Conservation (phyloP, 768 basidiomycete species). For the Pisolithus albus region DNA sequence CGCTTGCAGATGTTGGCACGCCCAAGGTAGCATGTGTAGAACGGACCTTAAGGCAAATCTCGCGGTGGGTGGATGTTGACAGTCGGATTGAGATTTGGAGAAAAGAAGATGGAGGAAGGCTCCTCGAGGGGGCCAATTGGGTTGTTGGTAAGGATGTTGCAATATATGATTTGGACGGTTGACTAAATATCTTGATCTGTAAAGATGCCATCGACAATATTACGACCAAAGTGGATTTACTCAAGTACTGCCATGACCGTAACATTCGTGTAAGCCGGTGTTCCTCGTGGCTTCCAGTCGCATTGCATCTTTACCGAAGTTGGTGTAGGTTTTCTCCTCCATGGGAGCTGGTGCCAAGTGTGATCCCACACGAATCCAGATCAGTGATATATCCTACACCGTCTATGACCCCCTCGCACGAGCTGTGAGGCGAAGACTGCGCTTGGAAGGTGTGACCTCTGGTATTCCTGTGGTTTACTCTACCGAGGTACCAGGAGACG, state of each 20-base stretch:
- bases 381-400: conserved; percentile 88
- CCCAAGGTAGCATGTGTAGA: conserved; percentile 83
- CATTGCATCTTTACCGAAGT: neutral
- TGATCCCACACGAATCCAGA: conserved; percentile 93
- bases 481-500: conserved; percentile 85
- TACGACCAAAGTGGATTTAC: conserved; percentile 88
- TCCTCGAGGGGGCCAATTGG: conserved; percentile 87
- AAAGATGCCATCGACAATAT: conserved; percentile 97
- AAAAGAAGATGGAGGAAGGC: conserved; percentile 64
- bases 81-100: conserved; percentile 79
- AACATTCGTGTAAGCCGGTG: conserved; percentile 58
- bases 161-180: conserved; percentile 1
- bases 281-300: neutral
- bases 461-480: conserved; percentile 91
- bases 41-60: conserved; percentile 58
- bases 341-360: conserved; percentile 96
- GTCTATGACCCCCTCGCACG: conserved; percentile 94
- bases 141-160: conserved; percentile 63
- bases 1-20: conserved; percentile 83
- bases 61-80: conserved; percentile 86
- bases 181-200: neutral
- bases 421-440: conserved; percentile 74
- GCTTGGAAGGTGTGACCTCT: conserved; percentile 49
- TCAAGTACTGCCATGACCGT: conserved; percentile 80
- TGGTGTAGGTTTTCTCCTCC: conserved; percentile 76